phyloP scores from a whole-genome alignment of 176 grass and related monocot genomes.

The Ananas comosus region DNA sequence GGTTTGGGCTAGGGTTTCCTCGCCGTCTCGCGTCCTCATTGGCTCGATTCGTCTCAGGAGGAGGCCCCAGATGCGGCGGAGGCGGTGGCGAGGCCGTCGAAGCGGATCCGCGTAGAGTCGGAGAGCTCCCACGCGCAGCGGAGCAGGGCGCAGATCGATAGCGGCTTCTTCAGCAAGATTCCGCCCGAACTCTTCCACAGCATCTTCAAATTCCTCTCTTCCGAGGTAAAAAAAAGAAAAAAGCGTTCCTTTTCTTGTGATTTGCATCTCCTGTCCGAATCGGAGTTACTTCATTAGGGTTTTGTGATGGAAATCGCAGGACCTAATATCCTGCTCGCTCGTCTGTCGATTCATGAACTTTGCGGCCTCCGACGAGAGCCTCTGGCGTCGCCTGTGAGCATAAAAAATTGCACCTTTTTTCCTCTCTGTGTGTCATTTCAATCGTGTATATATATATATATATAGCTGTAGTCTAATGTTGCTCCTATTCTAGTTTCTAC shows the following conservation, averaged over 20 bases:
- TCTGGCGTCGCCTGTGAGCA: constrained; percentile 85
- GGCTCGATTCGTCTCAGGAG: background rate
- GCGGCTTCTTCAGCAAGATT: constrained; percentile 47
- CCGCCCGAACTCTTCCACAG: constrained; percentile 64
- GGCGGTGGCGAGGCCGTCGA: constrained; percentile 20
- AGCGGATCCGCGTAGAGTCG: constrained; percentile 28
- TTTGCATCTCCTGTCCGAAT: background rate
- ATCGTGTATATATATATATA: background rate
- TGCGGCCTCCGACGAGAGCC: constrained; percentile 73
- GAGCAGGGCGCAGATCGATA: constrained; percentile 45
- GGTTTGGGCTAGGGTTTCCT: background rate
- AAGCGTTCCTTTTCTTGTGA: background rate
- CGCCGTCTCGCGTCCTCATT: too few relatives aligned
- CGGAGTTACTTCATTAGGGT: background rate
- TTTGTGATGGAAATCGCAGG: constrained; percentile 14
- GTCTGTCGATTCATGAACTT: constrained; percentile 78
- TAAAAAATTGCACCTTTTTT: background rate
- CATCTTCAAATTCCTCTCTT: constrained; percentile 96
- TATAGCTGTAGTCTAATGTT: background rate
- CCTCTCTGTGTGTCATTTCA: background rate
- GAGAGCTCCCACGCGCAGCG: constrained; percentile 20
- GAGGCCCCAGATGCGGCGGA: background rate
- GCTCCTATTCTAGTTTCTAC: background rate
- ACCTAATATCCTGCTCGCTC: constrained; percentile 69
- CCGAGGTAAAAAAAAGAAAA: constrained; percentile 30